phyloP scores from a whole-genome alignment of 1,139 yeast genomes.

The Kazachstania sp. region DNA sequence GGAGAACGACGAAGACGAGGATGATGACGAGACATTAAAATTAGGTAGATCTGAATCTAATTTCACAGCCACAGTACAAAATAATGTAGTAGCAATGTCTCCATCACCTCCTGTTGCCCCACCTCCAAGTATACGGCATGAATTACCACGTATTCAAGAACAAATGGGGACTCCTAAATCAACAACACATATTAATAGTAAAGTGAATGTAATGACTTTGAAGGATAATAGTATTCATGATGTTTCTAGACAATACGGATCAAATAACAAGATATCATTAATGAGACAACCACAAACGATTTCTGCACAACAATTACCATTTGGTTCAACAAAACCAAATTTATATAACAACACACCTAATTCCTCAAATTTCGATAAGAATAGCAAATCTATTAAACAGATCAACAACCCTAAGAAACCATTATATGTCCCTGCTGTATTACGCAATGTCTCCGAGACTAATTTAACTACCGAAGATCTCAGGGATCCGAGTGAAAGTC shows the following conservation, averaged over 20 bases:
- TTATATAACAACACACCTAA: neutral
- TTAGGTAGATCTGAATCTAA: conserved; percentile 1
- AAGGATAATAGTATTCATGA: conserved; percentile 3
- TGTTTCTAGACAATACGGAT: neutral
- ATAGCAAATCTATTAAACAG: conserved; percentile 36
- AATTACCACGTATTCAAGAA: neutral
- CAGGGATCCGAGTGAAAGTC: neutral
- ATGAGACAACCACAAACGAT: neutral
- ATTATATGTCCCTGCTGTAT: conserved; percentile 81
- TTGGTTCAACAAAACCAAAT: neutral
- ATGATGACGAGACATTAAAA: conserved; percentile 3
- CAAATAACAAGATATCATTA: neutral
- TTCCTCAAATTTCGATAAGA: neutral
- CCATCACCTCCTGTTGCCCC: neutral
- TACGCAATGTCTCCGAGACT: conserved; percentile 46
- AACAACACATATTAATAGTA: neutral
- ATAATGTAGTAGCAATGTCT: neutral
- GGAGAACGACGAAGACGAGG: neutral
- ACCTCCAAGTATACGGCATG: neutral
- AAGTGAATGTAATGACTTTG: conserved; percentile 3
- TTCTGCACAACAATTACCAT: neutral
- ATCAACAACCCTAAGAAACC: conserved; percentile 73
- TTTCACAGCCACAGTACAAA: neutral
- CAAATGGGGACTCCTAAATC: neutral
- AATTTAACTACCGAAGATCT: conserved; percentile 34